A percentile compares a stretch with the other conserved stretches of the same genome.
These are phyloP conservation scores for Thelephora ganbajun DNA, from an alignment of 768 basidiomycete genomes.

Conservation along the genomic window DNA sequence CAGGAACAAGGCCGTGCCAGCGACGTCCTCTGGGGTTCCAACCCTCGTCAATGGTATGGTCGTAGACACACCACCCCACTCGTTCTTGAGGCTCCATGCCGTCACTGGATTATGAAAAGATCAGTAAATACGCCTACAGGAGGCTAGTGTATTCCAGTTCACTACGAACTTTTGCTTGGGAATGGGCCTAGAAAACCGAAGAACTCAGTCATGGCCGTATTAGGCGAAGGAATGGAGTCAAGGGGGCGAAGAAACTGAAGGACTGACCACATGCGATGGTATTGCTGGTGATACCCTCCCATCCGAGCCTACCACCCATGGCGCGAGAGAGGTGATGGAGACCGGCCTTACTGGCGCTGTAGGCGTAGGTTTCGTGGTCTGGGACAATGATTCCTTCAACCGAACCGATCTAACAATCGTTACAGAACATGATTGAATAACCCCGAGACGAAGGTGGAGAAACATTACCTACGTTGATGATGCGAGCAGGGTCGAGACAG, in stretches of 20 bases:
- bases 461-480: slow-evolving; percentile 36
- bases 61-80: slow-evolving; percentile 28
- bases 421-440: background rate
- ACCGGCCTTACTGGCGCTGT: slow-evolving; percentile 50
- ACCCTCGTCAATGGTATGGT: slow-evolving; percentile 37
- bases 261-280: slow-evolving; percentile 44
- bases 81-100: slow-evolving; percentile 31
- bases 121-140: background rate
- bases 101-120: slow-evolving; percentile 28
- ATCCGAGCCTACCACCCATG: slow-evolving; percentile 41
- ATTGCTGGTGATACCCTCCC: slow-evolving; percentile 45
- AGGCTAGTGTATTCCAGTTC: background rate
- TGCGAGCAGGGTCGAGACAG: slow-evolving; percentile 35
- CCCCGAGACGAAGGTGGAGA: background rate
- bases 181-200: slow-evolving; percentile 13
- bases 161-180: slow-evolving; percentile 17
- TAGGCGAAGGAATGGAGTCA: too few species aligned
- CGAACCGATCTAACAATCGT: slow-evolving; percentile 36
- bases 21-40: slow-evolving; percentile 51
- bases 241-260: background rate
- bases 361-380: slow-evolving; percentile 47
- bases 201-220: background rate
- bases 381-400: slow-evolving; percentile 44
- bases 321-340: slow-evolving; percentile 46
- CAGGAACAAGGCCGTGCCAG: slow-evolving; percentile 47